Evolutionary conservation across 495 filamentous ascomycete species (phyloP), one percentile per base, ranked within the genome.

Genomic region (Chaetomium fimeti): DNA sequence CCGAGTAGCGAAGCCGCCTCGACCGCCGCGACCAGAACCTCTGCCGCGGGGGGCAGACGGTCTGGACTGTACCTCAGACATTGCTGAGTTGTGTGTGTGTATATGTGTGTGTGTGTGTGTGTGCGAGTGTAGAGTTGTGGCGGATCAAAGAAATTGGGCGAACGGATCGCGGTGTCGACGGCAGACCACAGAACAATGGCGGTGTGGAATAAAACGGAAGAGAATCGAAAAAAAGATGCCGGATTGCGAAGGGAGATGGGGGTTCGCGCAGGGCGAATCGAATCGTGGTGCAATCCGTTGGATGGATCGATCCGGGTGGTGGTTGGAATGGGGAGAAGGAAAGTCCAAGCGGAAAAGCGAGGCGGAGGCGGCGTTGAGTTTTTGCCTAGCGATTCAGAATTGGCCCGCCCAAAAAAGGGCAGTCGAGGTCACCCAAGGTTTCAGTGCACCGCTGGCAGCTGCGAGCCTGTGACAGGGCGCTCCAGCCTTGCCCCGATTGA

Each of bases 11-110:
- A 87, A 88, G 67, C 90, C 91, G 77, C 94, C 85, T 64, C 92
- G 90, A 71, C 92, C 92, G 70, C 75, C 70, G 72, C 78, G 74
- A 67, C 76, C 73, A 72, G 78, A 69, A 66, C 71, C 72, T 71
- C 73, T 69, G 68, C 74, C 73, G 73, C 74, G 82, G 69, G 87
- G 32, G 57, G 72, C 87, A 75, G 86, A 78, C 61, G 87, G 83
- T 82, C 94, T 85, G 76, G 88, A 82, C 81, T 92, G 88, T 78
- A 91, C 87, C 85, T 97, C 94, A 83, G 94, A 95, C 93, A 98
- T 97, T 74, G 76, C 81, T 71, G 70, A 78, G 75, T 43, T 69
- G 71, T 65, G 55, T 58, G 55, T 58, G 55, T 58, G 55, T 58
- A 24, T 58, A 24, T 69, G 64, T 73, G 66, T 68, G 40, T 36